phyloP scores from a whole-genome alignment of 2,329 filamentous ascomycete species.

The Paracoccidioides lutzii region DNA sequence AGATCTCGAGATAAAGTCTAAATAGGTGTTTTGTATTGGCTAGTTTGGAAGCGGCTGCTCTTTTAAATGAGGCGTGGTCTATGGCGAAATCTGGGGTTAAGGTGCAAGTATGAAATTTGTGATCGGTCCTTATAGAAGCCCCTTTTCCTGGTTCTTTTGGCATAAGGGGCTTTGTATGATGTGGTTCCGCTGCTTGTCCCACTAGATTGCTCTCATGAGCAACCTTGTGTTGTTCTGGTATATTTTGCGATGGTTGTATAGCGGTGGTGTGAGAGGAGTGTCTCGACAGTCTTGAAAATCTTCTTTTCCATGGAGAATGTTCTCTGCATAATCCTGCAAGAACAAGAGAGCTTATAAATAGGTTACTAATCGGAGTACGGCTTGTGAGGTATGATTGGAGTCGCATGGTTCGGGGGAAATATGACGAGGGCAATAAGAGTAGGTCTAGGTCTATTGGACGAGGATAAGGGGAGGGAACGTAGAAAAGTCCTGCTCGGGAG shows the following conservation, averaged over 20 bases:
- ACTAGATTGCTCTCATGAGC: background rate
- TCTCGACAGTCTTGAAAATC: slow-evolving; percentile 17
- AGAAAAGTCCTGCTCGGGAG: slow-evolving; percentile 29
- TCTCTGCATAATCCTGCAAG: slow-evolving; percentile 39
- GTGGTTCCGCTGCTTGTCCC: background rate
- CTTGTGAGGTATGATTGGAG: slow-evolving; percentile 15
- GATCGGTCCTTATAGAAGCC: background rate
- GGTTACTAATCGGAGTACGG: slow-evolving; percentile 24
- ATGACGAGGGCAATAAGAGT: slow-evolving; percentile 15
- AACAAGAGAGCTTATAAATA: slow-evolving; percentile 43
- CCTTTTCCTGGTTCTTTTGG: background rate
- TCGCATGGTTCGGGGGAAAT: slow-evolving; percentile 18
- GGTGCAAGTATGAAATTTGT: background rate
- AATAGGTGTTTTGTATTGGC: slow-evolving; percentile 6
- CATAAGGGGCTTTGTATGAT: background rate
- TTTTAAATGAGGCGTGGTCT: slow-evolving; percentile 1
- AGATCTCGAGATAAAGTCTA: slow-evolving; percentile 7
- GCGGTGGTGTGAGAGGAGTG: background rate
- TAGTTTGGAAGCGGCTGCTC: background rate
- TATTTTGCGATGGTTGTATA: background rate
- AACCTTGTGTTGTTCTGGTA: background rate
- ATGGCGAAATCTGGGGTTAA: background rate
- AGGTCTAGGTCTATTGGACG: slow-evolving; percentile 21
- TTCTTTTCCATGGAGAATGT: slow-evolving; percentile 29
- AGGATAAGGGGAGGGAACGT: slow-evolving; percentile 16